Evolutionary conservation across 2,329 filamentous ascomycete species (phyloP), one percentile per base, ranked within the genome.

Genomic region (Pseudocercospora crystallina): DNA sequence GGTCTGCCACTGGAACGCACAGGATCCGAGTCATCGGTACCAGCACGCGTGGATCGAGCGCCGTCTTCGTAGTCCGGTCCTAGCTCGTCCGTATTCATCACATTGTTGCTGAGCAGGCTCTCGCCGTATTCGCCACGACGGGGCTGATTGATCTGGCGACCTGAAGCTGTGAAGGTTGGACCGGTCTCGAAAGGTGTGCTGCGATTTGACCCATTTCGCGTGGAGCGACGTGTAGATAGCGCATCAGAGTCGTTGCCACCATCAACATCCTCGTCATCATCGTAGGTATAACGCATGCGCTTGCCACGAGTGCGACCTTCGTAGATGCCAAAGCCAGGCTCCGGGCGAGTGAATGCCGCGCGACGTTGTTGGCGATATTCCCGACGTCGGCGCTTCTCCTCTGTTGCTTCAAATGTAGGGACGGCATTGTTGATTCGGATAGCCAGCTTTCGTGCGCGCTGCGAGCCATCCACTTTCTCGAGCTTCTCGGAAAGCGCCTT

Each of bases 271-370:
- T 95, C 89, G 17, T 95, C 89, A 45, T 96, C 91, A 0, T 90
- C 95, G 66, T 89, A 99, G 0, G 90, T 99, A 67, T 99, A 99
- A 71, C 91, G 95, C 73, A 95, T 87, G 54, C 92, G 87, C 76
- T 99, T 97, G 49, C 94, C 94, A 52, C 94, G 84, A 5, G 95
- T 99, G 46, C 94, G 89, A 43, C 94, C 94, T 74, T 99, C 94
- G 69, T 99, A 99, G 51, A 95, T 77, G 1, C 91, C 96, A 67
- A 92, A 95, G 4, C 90, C 90, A 8, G 87, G 86, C 61, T 96
- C 91, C 5, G 90, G 90, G 5, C 90, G 83, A 59, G 87, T 81
- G 72, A 97, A 97, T 52, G 88, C 86, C 54, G 92, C 89, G 66
- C 92, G 92, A 57, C 89, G 89, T 62, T 84, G 80, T 66, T 89